Base-by-base conservation (phyloP, 2,329 filamentous ascomycete species). In the Colletotrichum agaves region DNA sequence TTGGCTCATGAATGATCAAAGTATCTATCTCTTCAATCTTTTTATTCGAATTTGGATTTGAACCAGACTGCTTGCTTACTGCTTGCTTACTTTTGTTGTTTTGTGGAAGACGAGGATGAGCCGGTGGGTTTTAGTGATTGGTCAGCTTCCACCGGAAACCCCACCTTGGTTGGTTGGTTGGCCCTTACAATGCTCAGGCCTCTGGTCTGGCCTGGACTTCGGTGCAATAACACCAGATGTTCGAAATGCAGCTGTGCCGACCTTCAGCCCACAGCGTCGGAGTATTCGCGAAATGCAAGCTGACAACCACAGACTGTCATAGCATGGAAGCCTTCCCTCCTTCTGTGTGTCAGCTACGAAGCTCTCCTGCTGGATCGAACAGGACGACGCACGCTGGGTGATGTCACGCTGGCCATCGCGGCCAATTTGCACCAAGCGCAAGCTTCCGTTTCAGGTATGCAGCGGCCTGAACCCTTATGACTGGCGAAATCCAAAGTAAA, bases 361-460 rank as follows among this genome's bases (percentile, higher is more conserved):
- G 8, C 17, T 12, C 41, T 43, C 39, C 17, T 13, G 21, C 39
- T 13, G n/a, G 35, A 6, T 21, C 60, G 41, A 47, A 41, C 41
- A 17, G 21, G 37, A 21, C 10, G 49, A 55, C 15, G n/a, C 19
- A 27, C 35, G 50, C 33, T 7, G 12, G 27, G 43, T 66, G 58
- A 62, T 66, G 63, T 66, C 63, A 66, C 43, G 1, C 46, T 44
- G 33, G 44, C 6, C 12, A 15, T 35, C 27, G 19, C 58, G 31
- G 63, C 31, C 58, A 11, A 27, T 47, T 43, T 56, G 3, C 50
- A 19, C 49, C 41, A 46, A 66, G 58, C 63, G 58, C 58, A 50
- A 47, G 12, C 63, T 55, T 31, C 56, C 35, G n/a, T 12, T 39
- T 4, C 56, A 55, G 53, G 33, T 23, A 17, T n/a, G 8, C 44